A percentile compares a stretch with the other conserved stretches of the same genome.
These are phyloP conservation scores for Micractinium conductrix DNA, from an alignment of 139 green algal species.

Conservation along the genomic window DNA sequence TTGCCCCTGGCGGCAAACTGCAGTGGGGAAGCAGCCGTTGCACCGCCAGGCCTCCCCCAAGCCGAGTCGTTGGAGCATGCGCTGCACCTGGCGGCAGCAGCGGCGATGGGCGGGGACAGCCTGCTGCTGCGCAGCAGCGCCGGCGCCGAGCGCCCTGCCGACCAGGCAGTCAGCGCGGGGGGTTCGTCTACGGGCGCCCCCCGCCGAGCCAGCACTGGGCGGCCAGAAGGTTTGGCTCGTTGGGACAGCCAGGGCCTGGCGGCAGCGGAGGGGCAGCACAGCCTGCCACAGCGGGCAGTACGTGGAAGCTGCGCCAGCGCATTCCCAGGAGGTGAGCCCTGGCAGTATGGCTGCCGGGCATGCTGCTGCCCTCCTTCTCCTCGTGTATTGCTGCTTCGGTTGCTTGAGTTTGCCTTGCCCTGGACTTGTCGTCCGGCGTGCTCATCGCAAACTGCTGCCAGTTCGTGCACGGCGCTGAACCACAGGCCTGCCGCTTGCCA, in stretches of 20 bases:
- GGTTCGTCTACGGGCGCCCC: neutral
- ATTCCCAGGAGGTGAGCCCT: too few relatives aligned
- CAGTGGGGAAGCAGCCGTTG: neutral
- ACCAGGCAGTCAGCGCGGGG: neutral
- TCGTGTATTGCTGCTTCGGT: too few relatives aligned
- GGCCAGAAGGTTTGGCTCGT: too few relatives aligned
- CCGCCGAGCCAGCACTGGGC: neutral
- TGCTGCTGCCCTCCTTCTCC: too few relatives aligned
- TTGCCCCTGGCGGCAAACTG: neutral
- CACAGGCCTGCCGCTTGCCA: too few relatives aligned
- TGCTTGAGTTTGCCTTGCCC: too few relatives aligned
- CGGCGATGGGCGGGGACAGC: slow-evolving; percentile 7
- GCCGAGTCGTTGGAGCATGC: slow-evolving; percentile 10
- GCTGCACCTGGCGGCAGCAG: neutral
- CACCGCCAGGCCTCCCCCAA: neutral
- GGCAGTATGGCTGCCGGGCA: too few relatives aligned
- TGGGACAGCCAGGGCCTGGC: neutral
- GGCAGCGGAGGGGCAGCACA: neutral
- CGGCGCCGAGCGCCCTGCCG: neutral
- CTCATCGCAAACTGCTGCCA: too few relatives aligned
- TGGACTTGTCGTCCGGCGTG: too few relatives aligned
- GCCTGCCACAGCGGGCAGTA: neutral
- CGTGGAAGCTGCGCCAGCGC: too few relatives aligned
- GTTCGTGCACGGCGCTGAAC: too few relatives aligned
- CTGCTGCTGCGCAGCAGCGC: neutral